Conservation (phyloP, 148 eudicot species). For the Chenopodium formosanum region DNA sequence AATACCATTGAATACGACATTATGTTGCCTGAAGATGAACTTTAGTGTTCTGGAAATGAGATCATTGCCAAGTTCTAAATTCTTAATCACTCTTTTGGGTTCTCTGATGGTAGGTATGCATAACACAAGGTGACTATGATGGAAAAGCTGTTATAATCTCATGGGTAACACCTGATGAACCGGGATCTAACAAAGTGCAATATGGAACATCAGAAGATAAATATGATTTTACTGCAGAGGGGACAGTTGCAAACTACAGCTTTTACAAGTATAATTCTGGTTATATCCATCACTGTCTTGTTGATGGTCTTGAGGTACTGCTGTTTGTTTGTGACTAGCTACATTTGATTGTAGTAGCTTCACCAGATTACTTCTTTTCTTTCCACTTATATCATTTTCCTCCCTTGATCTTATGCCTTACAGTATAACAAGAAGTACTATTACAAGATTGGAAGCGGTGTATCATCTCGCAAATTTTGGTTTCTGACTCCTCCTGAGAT, state of each 20-base stretch:
- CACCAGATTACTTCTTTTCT: background rate
- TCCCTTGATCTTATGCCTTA: slow-evolving; percentile 7
- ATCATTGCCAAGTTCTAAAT: background rate
- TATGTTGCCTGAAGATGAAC: background rate
- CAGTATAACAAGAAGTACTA: slow-evolving; percentile 85
- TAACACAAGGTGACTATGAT: slow-evolving; percentile 97
- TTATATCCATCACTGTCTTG: slow-evolving; percentile 77
- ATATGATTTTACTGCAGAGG: slow-evolving; percentile 56
- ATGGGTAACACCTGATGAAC: slow-evolving; percentile 89
- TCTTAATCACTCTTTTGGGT: slow-evolving; percentile 6
- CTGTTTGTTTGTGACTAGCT: background rate
- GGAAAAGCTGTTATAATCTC: slow-evolving; percentile 88
- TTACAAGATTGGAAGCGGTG: slow-evolving; percentile 70
- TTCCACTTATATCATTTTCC: background rate
- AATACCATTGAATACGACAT: background rate
- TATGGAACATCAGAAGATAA: slow-evolving; percentile 73
- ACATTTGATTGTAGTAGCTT: slow-evolving; percentile 4
- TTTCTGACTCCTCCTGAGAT: slow-evolving; percentile 87
- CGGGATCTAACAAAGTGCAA: slow-evolving; percentile 67
- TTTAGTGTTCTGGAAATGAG: background rate
- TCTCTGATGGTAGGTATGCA: slow-evolving; percentile 59
- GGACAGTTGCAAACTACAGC: slow-evolving; percentile 66
- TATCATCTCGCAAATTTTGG: slow-evolving; percentile 74
- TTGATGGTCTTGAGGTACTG: slow-evolving; percentile 73
- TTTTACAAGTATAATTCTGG: slow-evolving; percentile 82